Evolutionary conservation across 257 asterid genomes (phyloP).

Genomic region (Misopates orontium): DNA sequence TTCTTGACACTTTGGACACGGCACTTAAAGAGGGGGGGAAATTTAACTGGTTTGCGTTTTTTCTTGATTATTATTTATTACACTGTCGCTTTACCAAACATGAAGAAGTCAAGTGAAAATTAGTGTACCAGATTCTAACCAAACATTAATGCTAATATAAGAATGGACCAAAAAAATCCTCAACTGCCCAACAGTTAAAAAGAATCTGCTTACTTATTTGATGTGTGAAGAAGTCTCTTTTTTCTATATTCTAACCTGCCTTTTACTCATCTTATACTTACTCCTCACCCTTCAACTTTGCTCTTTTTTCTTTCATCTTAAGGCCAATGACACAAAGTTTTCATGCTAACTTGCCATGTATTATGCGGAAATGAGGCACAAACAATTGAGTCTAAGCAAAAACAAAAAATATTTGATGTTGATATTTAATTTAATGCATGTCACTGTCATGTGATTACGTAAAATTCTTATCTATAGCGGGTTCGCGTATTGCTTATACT

Average conservation of each 20-base stretch:
- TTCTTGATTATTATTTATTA: background rate
- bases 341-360: too few species aligned
- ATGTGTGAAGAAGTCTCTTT: background rate
- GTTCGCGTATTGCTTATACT: too few species aligned
- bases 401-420: too few species aligned
- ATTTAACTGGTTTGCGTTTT: background rate
- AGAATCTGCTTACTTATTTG: constrained; percentile 27
- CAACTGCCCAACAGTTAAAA: constrained; percentile 40
- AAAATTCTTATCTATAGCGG: too few species aligned
- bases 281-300: constrained; percentile 20
- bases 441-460: too few species aligned
- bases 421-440: too few species aligned
- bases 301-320: too few species aligned
- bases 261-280: constrained; percentile 31
- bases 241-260: constrained; percentile 35
- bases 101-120: constrained; percentile 41
- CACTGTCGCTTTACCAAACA: constrained; percentile 49
- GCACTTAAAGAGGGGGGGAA: background rate
- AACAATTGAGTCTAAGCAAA: too few species aligned
- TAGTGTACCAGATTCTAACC: constrained; percentile 61
- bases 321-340: too few species aligned
- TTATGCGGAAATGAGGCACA: too few species aligned
- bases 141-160: constrained; percentile 60
- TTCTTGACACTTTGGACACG: constrained; percentile 6
- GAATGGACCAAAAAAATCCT: constrained; percentile 37